Base-by-base conservation (phyloP, 441 rosid genomes). In the Populus hybrid region DNA sequence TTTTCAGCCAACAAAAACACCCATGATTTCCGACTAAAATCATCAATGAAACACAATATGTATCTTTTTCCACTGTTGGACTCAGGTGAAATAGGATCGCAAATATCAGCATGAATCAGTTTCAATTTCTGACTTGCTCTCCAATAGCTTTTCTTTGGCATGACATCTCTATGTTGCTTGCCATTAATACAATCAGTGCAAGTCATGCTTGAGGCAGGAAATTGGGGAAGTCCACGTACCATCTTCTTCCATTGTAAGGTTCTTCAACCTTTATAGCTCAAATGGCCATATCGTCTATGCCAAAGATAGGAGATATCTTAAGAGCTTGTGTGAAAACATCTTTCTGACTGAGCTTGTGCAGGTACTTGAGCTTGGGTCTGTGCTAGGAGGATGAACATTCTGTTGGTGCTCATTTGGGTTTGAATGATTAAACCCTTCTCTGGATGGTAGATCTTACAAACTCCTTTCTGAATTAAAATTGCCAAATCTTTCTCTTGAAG, bases 211-310 rank as follows among this genome's bases (percentile, higher is more conserved):
- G 38, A 35, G 38, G 38, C 8, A 35, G 38, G 7, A 35, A 35
- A 35, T 35, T 8, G 7, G 7, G 31, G 31, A 9, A 64, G 4
- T 3, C 68, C 31, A 5, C 3, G n/a, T 9, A 64, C 68, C 68
- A 64, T 64, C 1, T 35, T 1, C 38, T 35, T 35, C 38, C 38
- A 35, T 35, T 35, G 2, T 9, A 35, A 35, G 38, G 68, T 64
- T 64, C 28, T 64, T 64, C 23, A 64, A n/a, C 67, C 67, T 64
- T 64, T 64, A 23, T 64, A 64, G 28, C 67, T 64, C 67, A 64
- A 23, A 10, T 64, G 67, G 4, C 2, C 16, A 3, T 64, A 64
- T 7, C 16, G 2, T 20, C 0, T 1, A 64, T 23, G 67, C 67
- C 67, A 23, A 5, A 64, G 12, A 6, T 64, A 9, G 31, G 26